Conservation (phyloP, 352 stramenopile species). For the Blastocystis sp. region DNA sequence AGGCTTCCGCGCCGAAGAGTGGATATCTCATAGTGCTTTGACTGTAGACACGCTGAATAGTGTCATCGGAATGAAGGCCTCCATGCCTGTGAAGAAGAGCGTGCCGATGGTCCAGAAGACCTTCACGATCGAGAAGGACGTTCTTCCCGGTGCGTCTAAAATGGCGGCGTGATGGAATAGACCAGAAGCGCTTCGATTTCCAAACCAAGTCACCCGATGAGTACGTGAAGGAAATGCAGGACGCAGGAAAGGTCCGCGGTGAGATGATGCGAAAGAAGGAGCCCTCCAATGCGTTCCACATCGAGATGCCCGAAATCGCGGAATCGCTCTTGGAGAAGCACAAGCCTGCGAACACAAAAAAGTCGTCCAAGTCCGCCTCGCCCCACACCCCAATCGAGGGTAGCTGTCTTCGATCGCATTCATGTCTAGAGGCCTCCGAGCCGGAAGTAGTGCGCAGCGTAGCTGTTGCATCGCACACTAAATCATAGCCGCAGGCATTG, state of each 20-base stretch:
- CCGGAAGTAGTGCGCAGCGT: slow-evolving; percentile 16
- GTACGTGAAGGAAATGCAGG: slow-evolving; percentile 12
- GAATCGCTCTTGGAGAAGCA: neutral
- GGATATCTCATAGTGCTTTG: neutral
- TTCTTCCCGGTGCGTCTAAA: neutral
- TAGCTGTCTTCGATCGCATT: neutral
- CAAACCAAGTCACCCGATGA: slow-evolving; percentile 48
- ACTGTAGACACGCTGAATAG: slow-evolving; percentile 20
- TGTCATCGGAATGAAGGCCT: slow-evolving; percentile 1
- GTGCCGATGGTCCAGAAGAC: neutral
- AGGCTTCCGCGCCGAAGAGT: slow-evolving; percentile 8
- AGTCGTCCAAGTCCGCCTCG: slow-evolving; percentile 10
- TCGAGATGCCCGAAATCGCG: neutral
- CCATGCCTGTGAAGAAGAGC: neutral
- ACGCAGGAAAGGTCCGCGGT: neutral
- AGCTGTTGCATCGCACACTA: neutral
- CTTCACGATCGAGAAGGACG: neutral
- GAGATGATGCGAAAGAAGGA: neutral
- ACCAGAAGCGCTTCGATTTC: slow-evolving; percentile 37
- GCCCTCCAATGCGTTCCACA: neutral
- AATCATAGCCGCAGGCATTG: slow-evolving; percentile 9
- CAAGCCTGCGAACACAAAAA: neutral
- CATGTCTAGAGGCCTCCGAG: slow-evolving; percentile 40
- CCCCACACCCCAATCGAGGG: slow-evolving; percentile 14
- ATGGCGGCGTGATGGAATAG: neutral